Evolutionary conservation across 805 yeast genomes (phyloP).

Genomic region (Wickerhamiella australiensis): DNA sequence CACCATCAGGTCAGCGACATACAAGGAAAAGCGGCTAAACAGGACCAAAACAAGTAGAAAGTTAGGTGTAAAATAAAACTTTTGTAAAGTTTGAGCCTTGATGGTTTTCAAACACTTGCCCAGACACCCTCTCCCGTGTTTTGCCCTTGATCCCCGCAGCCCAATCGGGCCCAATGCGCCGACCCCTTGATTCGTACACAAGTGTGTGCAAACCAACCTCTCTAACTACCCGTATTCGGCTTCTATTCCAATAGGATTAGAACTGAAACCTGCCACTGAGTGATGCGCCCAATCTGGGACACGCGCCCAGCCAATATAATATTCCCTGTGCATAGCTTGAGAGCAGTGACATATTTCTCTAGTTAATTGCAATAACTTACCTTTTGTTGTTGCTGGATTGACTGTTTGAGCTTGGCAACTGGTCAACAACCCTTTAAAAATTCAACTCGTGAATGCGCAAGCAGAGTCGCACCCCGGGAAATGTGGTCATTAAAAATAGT

Average conservation of each 20-base stretch:
- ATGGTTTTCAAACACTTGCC: not conserved
- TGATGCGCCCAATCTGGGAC: not conserved
- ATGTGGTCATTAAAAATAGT: constrained; percentile 1
- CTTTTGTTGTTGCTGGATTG: not conserved
- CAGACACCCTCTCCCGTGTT: not conserved
- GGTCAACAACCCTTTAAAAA: not conserved
- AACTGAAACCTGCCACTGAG: constrained; percentile 1
- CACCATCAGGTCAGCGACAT: constrained; percentile 1
- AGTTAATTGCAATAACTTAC: constrained; percentile 1
- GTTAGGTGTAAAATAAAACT: not conserved
- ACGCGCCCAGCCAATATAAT: constrained; percentile 4
- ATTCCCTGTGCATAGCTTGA: constrained; percentile 4
- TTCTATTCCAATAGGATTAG: not conserved
- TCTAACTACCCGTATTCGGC: not conserved
- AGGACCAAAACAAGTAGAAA: not conserved
- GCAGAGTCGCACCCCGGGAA: not conserved
- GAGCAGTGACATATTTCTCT: constrained; percentile 3
- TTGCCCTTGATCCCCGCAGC: not conserved
- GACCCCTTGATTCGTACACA: constrained; percentile 1
- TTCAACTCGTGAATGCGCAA: not conserved
- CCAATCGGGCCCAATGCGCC: not conserved
- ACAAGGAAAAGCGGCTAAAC: not conserved
- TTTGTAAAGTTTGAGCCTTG: not conserved
- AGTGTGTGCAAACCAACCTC: not conserved
- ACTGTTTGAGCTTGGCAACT: not conserved